Evolutionary conservation across 768 basidiomycete genomes (phyloP).

Genomic region (Amyloporia xantha): DNA sequence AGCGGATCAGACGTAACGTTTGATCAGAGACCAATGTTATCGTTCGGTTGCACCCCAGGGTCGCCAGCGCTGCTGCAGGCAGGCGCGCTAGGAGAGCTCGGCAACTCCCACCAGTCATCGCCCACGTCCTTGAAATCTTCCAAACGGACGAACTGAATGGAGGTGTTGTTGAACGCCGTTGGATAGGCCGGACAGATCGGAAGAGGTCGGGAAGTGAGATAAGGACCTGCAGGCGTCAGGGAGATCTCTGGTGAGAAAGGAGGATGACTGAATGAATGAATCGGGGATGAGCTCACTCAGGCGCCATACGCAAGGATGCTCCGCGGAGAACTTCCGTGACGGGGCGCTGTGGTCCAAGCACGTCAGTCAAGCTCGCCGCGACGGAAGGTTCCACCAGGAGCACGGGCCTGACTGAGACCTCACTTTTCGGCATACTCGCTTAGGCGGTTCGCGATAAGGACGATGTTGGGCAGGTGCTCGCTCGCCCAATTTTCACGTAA

Average conservation of each 20-base stretch:
- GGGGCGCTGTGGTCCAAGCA: constrained; percentile 38
- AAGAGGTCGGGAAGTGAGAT: constrained; percentile 40
- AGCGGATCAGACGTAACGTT: neutral
- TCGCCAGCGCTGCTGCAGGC: too few relatives aligned
- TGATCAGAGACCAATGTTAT: neutral
- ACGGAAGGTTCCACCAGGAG: neutral
- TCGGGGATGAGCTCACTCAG: constrained; percentile 37
- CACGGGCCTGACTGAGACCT: constrained; percentile 9
- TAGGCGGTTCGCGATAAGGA: constrained; percentile 63
- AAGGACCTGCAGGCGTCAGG: constrained; percentile 34
- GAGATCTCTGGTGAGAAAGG: neutral
- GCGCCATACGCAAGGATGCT: constrained; percentile 46
- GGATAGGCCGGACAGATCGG: constrained; percentile 45
- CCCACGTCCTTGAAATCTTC: constrained; percentile 18
- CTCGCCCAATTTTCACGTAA: constrained; percentile 55
- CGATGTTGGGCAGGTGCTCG: constrained; percentile 36
- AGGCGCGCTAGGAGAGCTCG: constrained; percentile 7
- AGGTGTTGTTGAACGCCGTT: constrained; percentile 62
- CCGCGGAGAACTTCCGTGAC: constrained; percentile 39
- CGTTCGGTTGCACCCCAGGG: too few relatives aligned
- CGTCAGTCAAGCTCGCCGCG: neutral
- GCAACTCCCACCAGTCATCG: constrained; percentile 24
- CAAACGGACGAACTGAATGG: constrained; percentile 43
- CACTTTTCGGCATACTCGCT: constrained; percentile 65
- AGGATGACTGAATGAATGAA: neutral